These are phyloP conservation scores for Azolla pinnata DNA, from an alignment of 75 land plant genomes.

Conservation along the genomic window DNA sequence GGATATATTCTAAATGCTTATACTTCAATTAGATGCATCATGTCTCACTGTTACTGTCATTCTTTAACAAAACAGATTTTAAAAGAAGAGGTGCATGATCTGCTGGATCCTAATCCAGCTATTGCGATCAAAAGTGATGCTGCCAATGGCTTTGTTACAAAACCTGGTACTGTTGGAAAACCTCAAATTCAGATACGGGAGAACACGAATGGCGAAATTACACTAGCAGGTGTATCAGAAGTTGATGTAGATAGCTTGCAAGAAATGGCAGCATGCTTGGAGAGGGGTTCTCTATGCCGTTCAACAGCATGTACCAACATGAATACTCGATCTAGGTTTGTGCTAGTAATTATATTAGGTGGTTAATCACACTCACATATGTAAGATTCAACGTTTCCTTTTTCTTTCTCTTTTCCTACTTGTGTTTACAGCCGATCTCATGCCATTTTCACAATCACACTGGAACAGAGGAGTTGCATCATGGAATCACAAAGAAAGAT, in stretches of 20 bases:
- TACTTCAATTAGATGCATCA: too few relatives aligned
- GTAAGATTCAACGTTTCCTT: background rate
- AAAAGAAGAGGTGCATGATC: conserved; percentile 95
- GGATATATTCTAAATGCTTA: too few relatives aligned
- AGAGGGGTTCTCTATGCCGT: conserved; percentile 77
- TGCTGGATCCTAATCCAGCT: conserved; percentile 60
- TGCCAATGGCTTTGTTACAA: conserved; percentile 24
- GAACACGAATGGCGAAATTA: conserved; percentile 83
- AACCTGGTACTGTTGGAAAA: conserved; percentile 55
- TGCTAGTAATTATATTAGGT: background rate
- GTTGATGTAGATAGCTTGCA: conserved; percentile 67
- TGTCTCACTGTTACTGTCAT: too few relatives aligned
- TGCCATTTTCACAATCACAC: conserved; percentile 87
- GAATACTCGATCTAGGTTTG: conserved; percentile 93
- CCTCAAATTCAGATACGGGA: conserved; percentile 93
- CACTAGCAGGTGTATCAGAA: conserved; percentile 87
- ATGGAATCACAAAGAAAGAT: conserved; percentile 31
- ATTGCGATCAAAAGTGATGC: conserved; percentile 21
- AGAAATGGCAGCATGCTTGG: conserved; percentile 77
- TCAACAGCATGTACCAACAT: conserved; percentile 97
- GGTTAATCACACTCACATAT: background rate
- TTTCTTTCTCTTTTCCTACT: background rate
- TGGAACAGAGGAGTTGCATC: conserved; percentile 79
- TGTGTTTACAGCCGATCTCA: conserved; percentile 81
- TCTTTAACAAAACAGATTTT: conserved; percentile 92